Base-by-base conservation (phyloP, 2,329 filamentous ascomycete genomes). In the Apiospora phragmitis region DNA sequence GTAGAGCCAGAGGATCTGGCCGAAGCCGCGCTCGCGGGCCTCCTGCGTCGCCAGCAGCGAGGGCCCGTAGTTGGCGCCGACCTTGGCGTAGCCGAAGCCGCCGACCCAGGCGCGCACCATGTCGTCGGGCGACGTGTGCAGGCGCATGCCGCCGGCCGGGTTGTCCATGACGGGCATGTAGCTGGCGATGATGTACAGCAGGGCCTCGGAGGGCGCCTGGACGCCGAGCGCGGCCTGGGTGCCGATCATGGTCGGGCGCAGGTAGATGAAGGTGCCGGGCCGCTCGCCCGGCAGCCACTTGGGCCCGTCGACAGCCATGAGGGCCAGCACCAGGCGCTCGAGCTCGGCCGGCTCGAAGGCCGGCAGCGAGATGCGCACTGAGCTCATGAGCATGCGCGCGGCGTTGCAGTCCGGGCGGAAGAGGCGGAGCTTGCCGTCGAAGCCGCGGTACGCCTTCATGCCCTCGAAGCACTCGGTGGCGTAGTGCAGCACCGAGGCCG, bases 1-100 rank as follows among this genome's bases (percentile, higher is more conserved):
- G 77, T 97, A 96, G 68, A 98, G 87, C 95, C 95, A 98, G n/a
- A 98, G 88, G 70, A 98, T 92, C 86, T 98, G 95, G 78, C 95
- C 89, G 82, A 90, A 98, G 0, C 95, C 95, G 51, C 88, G 83
- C 14, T 84, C 84, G 70, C 90, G 85, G 3, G 95, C 95, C 80
- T 95, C 92, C 24, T 87, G 87, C 67, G 94, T 94, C 4, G 94
- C 93, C 69, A 94, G 86, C 69, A 98, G 86, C 26, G 89, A 91
- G 24, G 95, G 95, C 0, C 95, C 95, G 81, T 97, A 98, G 85
- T 97, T 98, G 72, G 95, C 95, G 69, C 95, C 95, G 43, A 98
- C 89, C 83, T 98, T 98, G 72, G 94, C 94, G 79, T 92, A 95
- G 0, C 95, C 95, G 80, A 97, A 97, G 12, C 95, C 95, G 72